phyloP scores from a whole-genome alignment of 352 stramenopile species.

The Pythium aquatile region DNA sequence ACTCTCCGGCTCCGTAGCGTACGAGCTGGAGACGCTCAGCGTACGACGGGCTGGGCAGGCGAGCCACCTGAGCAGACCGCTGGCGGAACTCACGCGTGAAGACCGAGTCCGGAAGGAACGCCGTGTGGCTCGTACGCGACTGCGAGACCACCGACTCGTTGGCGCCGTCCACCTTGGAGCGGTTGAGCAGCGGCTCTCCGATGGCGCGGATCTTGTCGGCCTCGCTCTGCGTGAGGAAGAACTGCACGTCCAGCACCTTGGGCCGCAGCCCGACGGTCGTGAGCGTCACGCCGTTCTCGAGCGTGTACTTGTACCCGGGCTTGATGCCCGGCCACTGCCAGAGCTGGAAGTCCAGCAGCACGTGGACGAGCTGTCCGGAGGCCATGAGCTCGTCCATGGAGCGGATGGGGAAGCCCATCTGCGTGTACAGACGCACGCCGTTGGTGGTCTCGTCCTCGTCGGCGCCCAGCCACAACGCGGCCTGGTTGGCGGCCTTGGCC shows the following conservation, averaged over 20 bases:
- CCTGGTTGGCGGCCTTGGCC: constrained; percentile 37
- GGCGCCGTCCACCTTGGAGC: constrained; percentile 66
- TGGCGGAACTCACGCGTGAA: constrained; percentile 77
- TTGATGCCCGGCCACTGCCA: constrained; percentile 80
- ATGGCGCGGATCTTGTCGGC: constrained; percentile 57
- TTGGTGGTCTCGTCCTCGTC: constrained; percentile 66
- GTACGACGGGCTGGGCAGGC: constrained; percentile 68
- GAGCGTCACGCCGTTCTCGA: constrained; percentile 71
- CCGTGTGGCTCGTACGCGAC: constrained; percentile 77
- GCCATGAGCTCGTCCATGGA: constrained; percentile 41
- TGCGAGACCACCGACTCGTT: constrained; percentile 64
- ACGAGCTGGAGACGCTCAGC: constrained; percentile 76
- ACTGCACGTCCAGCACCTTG: constrained; percentile 75
- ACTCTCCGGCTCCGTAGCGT: constrained; percentile 73
- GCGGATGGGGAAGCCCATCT: constrained; percentile 62
- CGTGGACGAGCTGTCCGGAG: constrained; percentile 64
- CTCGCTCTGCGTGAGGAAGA: constrained; percentile 60
- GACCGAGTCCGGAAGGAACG: constrained; percentile 60
- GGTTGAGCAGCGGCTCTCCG: constrained; percentile 47
- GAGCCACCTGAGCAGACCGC: constrained; percentile 56
- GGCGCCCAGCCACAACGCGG: constrained; percentile 58
- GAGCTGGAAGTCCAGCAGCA: constrained; percentile 81
- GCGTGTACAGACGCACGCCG: constrained; percentile 70
- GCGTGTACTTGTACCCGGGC: constrained; percentile 67
- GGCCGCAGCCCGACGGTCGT: constrained; percentile 65